Evolutionary conservation across 768 basidiomycete genomes (phyloP).

Genomic region (Chalciporus chontae): DNA sequence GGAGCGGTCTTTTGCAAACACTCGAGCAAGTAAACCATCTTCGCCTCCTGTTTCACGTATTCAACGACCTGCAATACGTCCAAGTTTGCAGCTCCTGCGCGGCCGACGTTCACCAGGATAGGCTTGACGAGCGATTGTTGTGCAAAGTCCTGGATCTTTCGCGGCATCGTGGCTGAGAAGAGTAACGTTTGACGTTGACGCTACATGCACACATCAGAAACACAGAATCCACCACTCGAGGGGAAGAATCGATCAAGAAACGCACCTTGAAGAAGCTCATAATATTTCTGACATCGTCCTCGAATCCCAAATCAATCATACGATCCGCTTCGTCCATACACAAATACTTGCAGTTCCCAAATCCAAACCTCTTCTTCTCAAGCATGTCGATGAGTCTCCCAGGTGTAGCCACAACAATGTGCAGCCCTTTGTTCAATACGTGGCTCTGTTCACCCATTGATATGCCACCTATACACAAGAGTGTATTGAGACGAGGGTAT

Average conservation of each 20-base stretch:
- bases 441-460: constrained; percentile 98
- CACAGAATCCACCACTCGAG: not conserved
- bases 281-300: constrained; percentile 97
- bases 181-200: constrained; percentile 94
- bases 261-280: constrained; percentile 98
- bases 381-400: constrained; percentile 97
- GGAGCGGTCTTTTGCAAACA: constrained; percentile 98
- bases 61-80: constrained; percentile 97
- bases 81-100: constrained; percentile 95
- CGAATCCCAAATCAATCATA: constrained; percentile 99
- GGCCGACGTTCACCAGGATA: constrained; percentile 93
- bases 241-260: too few species aligned
- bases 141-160: constrained; percentile 98
- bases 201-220: constrained; percentile 37
- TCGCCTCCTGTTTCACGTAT: constrained; percentile 99
- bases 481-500: constrained; percentile 82
- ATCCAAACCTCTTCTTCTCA: constrained; percentile 89
- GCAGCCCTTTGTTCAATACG: constrained; percentile 84
- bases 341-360: constrained; percentile 91
- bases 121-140: constrained; percentile 94
- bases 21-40: constrained; percentile 98
- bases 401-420: constrained; percentile 95
- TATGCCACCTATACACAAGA: constrained; percentile 96
- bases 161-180: constrained; percentile 99
- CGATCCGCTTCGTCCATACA: constrained; percentile 99